A percentile compares a stretch with the other conserved stretches of the same genome.
These are phyloP conservation scores for Dorcoceras hygrometricum DNA, from an alignment of 257 asterid genomes.

Conservation along the genomic window DNA sequence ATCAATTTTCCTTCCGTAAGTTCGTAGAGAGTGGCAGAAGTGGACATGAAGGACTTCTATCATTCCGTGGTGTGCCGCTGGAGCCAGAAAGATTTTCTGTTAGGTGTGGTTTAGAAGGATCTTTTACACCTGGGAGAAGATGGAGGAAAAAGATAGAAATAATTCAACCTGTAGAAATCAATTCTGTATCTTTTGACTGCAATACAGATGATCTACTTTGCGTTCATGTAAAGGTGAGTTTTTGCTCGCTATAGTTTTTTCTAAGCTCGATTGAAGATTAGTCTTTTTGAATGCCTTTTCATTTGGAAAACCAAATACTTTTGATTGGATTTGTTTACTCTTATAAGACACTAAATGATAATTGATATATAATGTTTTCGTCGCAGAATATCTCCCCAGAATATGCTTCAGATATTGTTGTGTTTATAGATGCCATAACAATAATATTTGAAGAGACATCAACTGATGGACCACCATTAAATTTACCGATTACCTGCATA, in stretches of 20 bases:
- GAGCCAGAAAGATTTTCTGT: constrained; percentile 92
- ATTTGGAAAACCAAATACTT: neutral
- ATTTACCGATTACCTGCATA: constrained; percentile 77
- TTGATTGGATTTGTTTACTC: constrained; percentile 19
- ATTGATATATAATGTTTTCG: constrained; percentile 27
- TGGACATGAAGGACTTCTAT: constrained; percentile 63
- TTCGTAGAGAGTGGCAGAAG: constrained; percentile 50
- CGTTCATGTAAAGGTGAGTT: constrained; percentile 76
- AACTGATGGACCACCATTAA: constrained; percentile 70
- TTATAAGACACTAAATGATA: constrained; percentile 16
- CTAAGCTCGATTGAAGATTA: constrained; percentile 9
- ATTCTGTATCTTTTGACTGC: constrained; percentile 78
- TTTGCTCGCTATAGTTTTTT: constrained; percentile 6
- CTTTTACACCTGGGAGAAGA: constrained; percentile 87
- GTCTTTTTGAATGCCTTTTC: constrained; percentile 15
- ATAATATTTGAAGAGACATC: constrained; percentile 89
- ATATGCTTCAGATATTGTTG: constrained; percentile 68
- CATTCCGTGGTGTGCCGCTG: constrained; percentile 92
- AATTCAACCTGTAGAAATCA: constrained; percentile 87
- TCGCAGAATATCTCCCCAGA: constrained; percentile 88
- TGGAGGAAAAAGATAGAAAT: constrained; percentile 95
- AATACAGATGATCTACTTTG: constrained; percentile 91
- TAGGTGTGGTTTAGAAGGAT: constrained; percentile 96
- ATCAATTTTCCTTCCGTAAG: constrained; percentile 67
- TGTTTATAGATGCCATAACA: constrained; percentile 82